A percentile compares a stretch with the other conserved stretches of the same genome.
phyloP scores from a whole-genome alignment of 805 yeast species.

The Metschnikowia lunata region DNA sequence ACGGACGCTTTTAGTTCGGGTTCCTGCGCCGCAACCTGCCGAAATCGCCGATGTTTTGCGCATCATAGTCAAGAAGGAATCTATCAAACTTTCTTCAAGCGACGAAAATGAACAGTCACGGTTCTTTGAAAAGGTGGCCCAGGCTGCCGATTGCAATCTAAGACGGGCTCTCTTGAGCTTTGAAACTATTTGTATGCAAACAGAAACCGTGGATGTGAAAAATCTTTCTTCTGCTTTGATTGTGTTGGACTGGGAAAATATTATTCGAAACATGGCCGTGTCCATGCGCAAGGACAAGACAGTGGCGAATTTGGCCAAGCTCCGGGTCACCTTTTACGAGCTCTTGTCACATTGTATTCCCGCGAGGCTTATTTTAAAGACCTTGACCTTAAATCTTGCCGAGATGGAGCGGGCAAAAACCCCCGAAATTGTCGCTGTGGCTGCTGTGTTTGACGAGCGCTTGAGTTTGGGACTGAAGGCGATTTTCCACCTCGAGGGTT shows the following conservation, averaged over 20 bases:
- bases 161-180: conserved; percentile 73
- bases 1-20: conserved; percentile 82
- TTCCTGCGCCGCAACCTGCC: conserved; percentile 67
- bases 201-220: conserved; percentile 43
- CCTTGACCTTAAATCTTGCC: conserved; percentile 42
- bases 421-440: conserved; percentile 49
- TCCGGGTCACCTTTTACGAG: conserved; percentile 73
- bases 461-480: conserved; percentile 81
- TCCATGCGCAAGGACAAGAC: conserved; percentile 58
- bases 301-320: conserved; percentile 55
- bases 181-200: conserved; percentile 77
- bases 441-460: conserved; percentile 78
- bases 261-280: conserved; percentile 60
- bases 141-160: conserved; percentile 61
- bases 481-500: conserved; percentile 93
- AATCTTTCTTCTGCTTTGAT: conserved; percentile 39
- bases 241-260: conserved; percentile 87
- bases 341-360: conserved; percentile 92
- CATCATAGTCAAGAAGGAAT: conserved; percentile 56
- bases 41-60: conserved; percentile 58
- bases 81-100: conserved; percentile 36
- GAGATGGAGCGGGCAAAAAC: conserved; percentile 29
- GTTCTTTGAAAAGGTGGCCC: conserved; percentile 50
- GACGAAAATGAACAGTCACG: conserved; percentile 29
- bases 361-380: conserved; percentile 71